Conservation (phyloP, 495 filamentous ascomycete genomes). For the Amorphotheca resinae region DNA sequence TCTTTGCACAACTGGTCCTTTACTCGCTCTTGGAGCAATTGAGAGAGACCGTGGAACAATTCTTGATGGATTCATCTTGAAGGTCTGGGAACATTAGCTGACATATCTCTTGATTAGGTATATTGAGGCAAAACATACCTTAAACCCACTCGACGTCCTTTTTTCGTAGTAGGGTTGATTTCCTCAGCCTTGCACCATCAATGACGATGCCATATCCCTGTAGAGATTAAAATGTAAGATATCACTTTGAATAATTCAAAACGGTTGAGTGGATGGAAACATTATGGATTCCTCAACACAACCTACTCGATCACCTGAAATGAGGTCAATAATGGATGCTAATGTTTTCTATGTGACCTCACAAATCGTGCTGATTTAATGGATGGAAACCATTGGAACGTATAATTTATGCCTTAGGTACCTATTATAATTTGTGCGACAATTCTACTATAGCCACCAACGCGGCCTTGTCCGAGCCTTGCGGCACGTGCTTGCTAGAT, state of each 20-base stretch:
- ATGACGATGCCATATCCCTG: constrained; percentile 7
- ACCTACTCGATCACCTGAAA: too few species aligned
- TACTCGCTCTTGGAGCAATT: constrained; percentile 5
- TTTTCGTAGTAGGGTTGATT: not conserved
- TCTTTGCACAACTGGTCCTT: constrained; percentile 1
- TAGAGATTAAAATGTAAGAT: too few species aligned
- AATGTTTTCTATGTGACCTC: too few species aligned
- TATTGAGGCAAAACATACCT: too few species aligned
- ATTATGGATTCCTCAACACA: too few species aligned
- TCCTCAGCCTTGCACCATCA: constrained; percentile 14
- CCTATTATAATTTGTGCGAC: too few species aligned
- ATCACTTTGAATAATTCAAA: not conserved
- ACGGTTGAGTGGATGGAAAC: not conserved
- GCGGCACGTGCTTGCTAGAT: not conserved
- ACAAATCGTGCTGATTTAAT: too few species aligned
- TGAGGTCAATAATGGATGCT: too few species aligned
- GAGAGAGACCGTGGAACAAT: not conserved
- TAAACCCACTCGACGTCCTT: too few species aligned
- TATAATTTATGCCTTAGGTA: too few species aligned
- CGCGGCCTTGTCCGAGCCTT: not conserved
- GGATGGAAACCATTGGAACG: too few species aligned
- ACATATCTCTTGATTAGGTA: not conserved
- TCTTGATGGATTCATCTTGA: constrained; percentile 14
- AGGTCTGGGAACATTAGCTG: not conserved
- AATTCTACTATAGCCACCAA: constrained; percentile 2